Evolutionary conservation across 2,329 filamentous ascomycete genomes (phyloP), one percentile per base, ranked within the genome.

Genomic region (Lecanicillium sp.): DNA sequence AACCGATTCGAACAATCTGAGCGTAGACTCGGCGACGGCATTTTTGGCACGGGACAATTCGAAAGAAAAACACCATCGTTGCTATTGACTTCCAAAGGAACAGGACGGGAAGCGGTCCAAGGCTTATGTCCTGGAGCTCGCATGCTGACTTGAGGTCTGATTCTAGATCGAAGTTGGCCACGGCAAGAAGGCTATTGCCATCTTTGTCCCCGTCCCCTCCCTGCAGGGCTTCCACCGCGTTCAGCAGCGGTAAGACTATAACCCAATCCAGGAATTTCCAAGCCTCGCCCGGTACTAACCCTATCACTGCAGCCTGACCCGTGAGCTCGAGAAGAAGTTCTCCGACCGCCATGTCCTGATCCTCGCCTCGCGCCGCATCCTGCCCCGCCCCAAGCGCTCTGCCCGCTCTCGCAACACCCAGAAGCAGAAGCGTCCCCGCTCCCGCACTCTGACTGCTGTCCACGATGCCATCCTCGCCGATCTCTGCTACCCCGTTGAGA

Each of bases 291-390:
- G 41, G 51, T 61, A 45, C 58, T 44, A 3, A n/a, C 16, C 12
- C n/a, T 11, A 7, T n/a, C 4, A 4, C 4, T n/a, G n/a, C 43
- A 96, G 90, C 67, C 83, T 98, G 65, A 98, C 92, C 71, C 92
- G 92, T 74, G 92, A 98, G 80, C 89, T 98, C 65, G 92, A 98
- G 85, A 98, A 98, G 88, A 98, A 98, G 79, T 98, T 98, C 87
- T 96, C 92, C 52, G 92, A 98, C 80, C 92, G 92, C 73, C 92
- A 98, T 73, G 92, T 98, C 69, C 78, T 98, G 69, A 88, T 98
- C 81, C 84, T 98, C 60, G 92, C 92, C 59, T 94, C 90, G 64
- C 92, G 92, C 80, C 92, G 92, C 71, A 98, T 98, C 63, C 80
- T 98, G 48, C 90, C 92, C 68, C 88, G 89, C 70, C 92, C 92